Evolutionary conservation across 1,284 basidiomycete species (phyloP).

Genomic region (Apiotrichum veenhuisii): DNA sequence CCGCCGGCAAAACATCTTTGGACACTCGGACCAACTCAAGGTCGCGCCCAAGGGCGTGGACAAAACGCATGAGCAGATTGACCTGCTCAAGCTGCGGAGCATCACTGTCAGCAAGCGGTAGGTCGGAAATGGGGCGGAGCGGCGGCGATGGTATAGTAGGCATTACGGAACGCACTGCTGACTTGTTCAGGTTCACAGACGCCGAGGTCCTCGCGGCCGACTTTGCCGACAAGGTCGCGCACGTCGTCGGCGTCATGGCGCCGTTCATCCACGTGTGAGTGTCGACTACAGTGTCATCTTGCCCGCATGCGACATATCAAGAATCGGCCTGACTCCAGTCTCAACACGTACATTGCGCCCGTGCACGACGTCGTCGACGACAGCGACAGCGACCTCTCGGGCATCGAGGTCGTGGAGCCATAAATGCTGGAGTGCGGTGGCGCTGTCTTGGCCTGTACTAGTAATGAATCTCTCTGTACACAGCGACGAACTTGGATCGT

Average conservation of each 20-base stretch:
- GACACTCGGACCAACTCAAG: constrained; percentile 74
- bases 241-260: constrained; percentile 58
- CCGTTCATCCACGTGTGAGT: constrained; percentile 80
- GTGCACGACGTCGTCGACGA: neutral
- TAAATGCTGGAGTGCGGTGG: neutral
- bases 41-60: constrained; percentile 81
- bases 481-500: too few species aligned
- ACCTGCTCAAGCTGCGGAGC: constrained; percentile 75
- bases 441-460: neutral
- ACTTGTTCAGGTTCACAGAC: constrained; percentile 63
- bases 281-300: neutral
- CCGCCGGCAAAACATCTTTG: constrained; percentile 68
- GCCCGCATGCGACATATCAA: too few species aligned
- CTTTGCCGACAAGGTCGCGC: constrained; percentile 63
- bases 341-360: constrained; percentile 1
- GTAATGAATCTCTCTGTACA: too few species aligned
- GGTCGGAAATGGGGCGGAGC: constrained; percentile 36
- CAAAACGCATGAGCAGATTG: constrained; percentile 78
- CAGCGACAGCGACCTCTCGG: neutral
- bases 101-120: constrained; percentile 67
- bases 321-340: constrained; percentile 5
- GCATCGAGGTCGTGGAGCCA: neutral
- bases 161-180: too few species aligned
- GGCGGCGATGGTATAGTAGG: too few species aligned
- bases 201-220: constrained; percentile 63